Base-by-base conservation (phyloP, 352 stramenopile species). In the Phytophthora meadii region DNA sequence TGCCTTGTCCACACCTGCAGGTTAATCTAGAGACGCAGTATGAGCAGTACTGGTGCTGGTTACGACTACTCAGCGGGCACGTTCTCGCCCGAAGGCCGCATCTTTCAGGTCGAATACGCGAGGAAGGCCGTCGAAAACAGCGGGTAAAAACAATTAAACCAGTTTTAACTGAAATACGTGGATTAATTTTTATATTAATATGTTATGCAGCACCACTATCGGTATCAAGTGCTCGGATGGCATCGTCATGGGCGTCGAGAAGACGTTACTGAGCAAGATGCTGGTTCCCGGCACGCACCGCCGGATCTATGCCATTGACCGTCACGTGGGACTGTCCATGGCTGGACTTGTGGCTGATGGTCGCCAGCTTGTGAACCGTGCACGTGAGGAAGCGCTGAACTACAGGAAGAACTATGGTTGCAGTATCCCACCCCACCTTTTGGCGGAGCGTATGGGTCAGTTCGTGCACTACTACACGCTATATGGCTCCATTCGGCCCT, bases 391-490 rank as follows among this genome's bases (percentile, higher is more conserved):
- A 74, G 92, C 94, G 19, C 76, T 90, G 28, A 92, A 85, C 70
- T 99, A 99, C 84, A 90, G 97, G 74, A 98, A 99, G 62, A 98
- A 96, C 71, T 99, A 99, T 70, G 97, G 97, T 46, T 91, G 90
- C 57, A 74, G 82, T 22, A 97, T 99, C 63, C 89, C 96, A 27
- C 94, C 97, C n/a, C 73, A 94, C 40, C 79, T 99, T 41, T 76
- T 99, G 28, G 90, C 94, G 10, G 90, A 98, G 51, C 95, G 97
- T 48, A 91, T 99, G 73, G 96, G 92, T 48, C 81, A 98, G 71
- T 99, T 98, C 75, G 93, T 99, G 58, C 97, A 99, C 84, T 99
- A 99, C 78, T 99, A 98, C 87, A 99, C 98, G 55, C 81, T 99
- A 25, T 98, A 99, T 77, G 97, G 97, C 54, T 97, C 93, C 1